Conservation (phyloP, 139 green algal species). For the Chlorella sorokiniana region DNA sequence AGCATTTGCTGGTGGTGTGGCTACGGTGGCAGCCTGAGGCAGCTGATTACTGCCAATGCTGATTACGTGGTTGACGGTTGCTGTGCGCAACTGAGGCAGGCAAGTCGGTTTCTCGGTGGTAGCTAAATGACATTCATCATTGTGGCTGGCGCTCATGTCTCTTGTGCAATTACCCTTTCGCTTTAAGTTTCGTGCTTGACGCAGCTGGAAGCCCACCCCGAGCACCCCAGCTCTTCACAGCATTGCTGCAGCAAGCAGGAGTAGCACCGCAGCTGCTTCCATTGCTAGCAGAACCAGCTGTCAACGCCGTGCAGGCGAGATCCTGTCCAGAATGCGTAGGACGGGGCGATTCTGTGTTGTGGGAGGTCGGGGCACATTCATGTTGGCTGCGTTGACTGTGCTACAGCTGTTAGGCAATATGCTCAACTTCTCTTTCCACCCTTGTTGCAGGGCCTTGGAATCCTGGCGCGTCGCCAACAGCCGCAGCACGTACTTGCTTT, state of each 20-base stretch:
- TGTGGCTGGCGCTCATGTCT: too few species aligned
- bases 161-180: too few species aligned
- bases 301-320: constrained; percentile 52
- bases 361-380: background rate
- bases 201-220: constrained; percentile 35
- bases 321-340: too few species aligned
- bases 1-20: constrained; percentile 60
- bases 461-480: constrained; percentile 58
- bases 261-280: constrained; percentile 72
- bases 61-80: constrained; percentile 85
- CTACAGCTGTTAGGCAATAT: background rate
- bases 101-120: background rate
- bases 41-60: constrained; percentile 67
- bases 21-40: constrained; percentile 51
- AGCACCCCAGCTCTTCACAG: constrained; percentile 75
- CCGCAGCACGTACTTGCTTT: constrained; percentile 64
- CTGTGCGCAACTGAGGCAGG: constrained; percentile 67
- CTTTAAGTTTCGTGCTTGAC: background rate
- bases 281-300: constrained; percentile 76
- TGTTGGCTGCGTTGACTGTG: background rate
- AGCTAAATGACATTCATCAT: too few species aligned
- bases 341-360: too few species aligned
- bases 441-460: constrained; percentile 59
- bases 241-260: constrained; percentile 63
- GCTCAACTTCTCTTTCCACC: background rate